Percentiles rank a stretch among this genome's conserved stretches.
Evolutionary conservation across 768 basidiomycete genomes (phyloP).

Genomic region (Floccularia luteovirens): DNA sequence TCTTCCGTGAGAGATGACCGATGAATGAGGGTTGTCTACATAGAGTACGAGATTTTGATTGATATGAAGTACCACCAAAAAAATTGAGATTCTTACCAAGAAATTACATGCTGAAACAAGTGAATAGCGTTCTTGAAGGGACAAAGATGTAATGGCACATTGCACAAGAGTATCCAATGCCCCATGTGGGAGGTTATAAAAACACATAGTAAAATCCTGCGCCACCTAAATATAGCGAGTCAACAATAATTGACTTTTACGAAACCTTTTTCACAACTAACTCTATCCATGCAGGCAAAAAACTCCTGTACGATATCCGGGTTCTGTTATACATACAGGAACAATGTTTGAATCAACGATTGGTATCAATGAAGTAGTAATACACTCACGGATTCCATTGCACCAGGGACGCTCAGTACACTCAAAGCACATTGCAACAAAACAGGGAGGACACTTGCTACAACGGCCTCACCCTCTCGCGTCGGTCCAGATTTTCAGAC

Average conservation of each 20-base stretch:
- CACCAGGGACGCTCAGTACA: constrained; percentile 45
- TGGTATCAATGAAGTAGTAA: no score
- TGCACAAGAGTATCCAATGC: constrained; percentile 58
- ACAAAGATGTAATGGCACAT: constrained; percentile 53
- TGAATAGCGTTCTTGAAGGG: constrained; percentile 73
- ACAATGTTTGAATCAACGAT: no score
- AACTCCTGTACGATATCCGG: constrained; percentile 90
- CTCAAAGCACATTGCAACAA: constrained; percentile 52
- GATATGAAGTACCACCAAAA: neutral
- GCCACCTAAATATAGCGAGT: constrained; percentile 19
- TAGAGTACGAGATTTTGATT: neutral
- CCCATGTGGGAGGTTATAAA: constrained; percentile 51
- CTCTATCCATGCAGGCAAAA: constrained; percentile 76
- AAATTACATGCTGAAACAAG: constrained; percentile 61
- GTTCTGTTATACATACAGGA: constrained; percentile 46
- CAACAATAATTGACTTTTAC: no score
- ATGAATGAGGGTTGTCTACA: constrained; percentile 56
- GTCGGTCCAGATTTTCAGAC: constrained; percentile 46
- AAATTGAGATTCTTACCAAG: constrained; percentile 43
- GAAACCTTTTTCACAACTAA: constrained; percentile 24
- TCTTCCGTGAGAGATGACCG: constrained; percentile 59
- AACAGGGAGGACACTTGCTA: constrained; percentile 45
- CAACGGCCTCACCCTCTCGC: constrained; percentile 47
- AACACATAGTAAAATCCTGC: constrained; percentile 45
- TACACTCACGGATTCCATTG: constrained; percentile 65